Percentiles rank a stretch among this genome's conserved stretches.
Conservation (phyloP, 1,284 basidiomycete genomes). For the Coniferiporia weirii region DNA sequence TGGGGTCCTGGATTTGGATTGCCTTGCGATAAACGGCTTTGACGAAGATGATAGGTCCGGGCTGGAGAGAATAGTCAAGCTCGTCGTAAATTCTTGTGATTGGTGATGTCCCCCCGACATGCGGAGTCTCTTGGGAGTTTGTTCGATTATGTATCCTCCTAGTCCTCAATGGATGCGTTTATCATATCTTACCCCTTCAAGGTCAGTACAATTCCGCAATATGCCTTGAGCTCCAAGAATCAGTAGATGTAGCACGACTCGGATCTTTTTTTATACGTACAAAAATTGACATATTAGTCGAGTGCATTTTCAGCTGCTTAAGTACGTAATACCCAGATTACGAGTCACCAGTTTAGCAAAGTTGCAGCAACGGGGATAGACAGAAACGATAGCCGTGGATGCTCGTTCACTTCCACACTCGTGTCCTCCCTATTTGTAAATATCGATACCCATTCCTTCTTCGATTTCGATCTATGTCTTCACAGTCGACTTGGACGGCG, state of each 20-base stretch:
- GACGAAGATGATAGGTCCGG: slow-evolving; percentile 69
- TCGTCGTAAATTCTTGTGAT: slow-evolving; percentile 54
- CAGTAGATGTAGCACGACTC: too few species aligned
- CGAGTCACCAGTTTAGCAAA: slow-evolving; percentile 1
- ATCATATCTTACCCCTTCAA: too few species aligned
- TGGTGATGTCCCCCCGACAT: slow-evolving; percentile 36
- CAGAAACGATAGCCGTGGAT: not conserved
- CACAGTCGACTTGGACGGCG: slow-evolving; percentile 48
- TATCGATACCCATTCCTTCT: not conserved
- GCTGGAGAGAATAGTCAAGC: slow-evolving; percentile 60
- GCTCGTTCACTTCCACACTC: slow-evolving; percentile 4
- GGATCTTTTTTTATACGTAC: not conserved
- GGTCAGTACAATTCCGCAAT: too few species aligned
- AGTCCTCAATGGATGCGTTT: too few species aligned
- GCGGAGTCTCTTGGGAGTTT: too few species aligned
- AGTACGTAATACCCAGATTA: not conserved
- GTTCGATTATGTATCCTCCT: too few species aligned
- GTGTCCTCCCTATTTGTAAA: not conserved
- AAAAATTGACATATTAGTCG: not conserved
- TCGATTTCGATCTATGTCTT: slow-evolving; percentile 28
- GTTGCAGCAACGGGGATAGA: not conserved
- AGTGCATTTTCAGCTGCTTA: not conserved
- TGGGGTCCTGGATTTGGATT: slow-evolving; percentile 85
- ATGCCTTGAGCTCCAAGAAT: too few species aligned
- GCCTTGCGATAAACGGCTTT: slow-evolving; percentile 67